phyloP scores from a whole-genome alignment of 495 filamentous ascomycete genomes.

The Hypoxylon lenormandii region DNA sequence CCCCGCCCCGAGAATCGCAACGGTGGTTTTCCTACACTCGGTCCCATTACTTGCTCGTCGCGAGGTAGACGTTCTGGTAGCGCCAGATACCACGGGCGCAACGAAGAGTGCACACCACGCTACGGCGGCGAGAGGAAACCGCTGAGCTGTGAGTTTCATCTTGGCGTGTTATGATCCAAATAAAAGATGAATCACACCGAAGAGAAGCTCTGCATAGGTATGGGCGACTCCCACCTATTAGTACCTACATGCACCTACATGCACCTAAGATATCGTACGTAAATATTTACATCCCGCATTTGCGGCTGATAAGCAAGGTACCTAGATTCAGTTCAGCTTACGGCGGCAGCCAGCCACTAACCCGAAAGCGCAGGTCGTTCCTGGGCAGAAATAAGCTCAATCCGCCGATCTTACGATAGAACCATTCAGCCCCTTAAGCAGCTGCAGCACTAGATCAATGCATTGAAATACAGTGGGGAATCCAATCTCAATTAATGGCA shows the following conservation, averaged over 20 bases:
- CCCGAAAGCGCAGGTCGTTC: not conserved
- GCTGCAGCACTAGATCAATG: too few species aligned
- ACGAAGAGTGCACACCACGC: conserved; percentile 37
- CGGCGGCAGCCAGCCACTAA: not conserved
- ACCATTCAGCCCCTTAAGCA: too few species aligned
- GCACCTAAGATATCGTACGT: too few species aligned
- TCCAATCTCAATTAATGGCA: too few species aligned
- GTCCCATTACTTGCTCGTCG: conserved; percentile 4
- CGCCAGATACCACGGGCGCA: conserved; percentile 21
- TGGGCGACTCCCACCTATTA: too few species aligned
- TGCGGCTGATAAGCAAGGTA: conserved; percentile 4
- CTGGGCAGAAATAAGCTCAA: too few species aligned
- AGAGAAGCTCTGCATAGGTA: too few species aligned
- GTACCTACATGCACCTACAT: too few species aligned
- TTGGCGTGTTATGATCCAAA: not conserved
- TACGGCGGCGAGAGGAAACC: conserved; percentile 1
- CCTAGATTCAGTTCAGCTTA: too few species aligned
- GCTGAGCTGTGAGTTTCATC: conserved; percentile 33
- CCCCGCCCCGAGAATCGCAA: conserved; percentile 68
- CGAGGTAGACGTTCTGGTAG: not conserved
- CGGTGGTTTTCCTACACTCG: conserved; percentile 55
- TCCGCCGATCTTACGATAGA: too few species aligned
- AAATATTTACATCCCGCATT: not conserved
- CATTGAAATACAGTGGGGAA: too few species aligned
- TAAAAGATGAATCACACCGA: too few species aligned